phyloP scores from a whole-genome alignment of 1,284 basidiomycete species.

The Nidula niveotomentosa region DNA sequence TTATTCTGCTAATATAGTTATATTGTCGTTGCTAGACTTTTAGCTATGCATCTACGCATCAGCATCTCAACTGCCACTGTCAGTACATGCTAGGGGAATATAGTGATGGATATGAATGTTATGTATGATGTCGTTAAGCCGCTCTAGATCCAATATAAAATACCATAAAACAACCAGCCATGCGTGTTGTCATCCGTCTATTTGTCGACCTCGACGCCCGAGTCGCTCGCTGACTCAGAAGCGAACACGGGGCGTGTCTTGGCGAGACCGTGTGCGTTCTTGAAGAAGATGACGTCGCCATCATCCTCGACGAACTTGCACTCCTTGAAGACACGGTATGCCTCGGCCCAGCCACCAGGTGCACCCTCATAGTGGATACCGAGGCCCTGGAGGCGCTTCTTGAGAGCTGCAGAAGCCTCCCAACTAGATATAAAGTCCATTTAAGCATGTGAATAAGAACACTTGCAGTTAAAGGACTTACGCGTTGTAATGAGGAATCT shows the following conservation, averaged over 20 bases:
- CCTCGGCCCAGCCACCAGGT: conserved; percentile 78
- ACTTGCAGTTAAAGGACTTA: conserved; percentile 26
- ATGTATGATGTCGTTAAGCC: not conserved
- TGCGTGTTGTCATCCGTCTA: conserved; percentile 17
- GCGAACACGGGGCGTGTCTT: conserved; percentile 62
- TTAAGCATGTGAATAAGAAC: conserved; percentile 1
- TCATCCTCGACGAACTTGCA: conserved; percentile 96
- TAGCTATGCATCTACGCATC: no score
- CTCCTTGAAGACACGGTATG: conserved; percentile 71
- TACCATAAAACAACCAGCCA: not conserved
- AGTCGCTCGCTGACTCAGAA: conserved; percentile 75
- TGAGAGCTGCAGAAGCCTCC: conserved; percentile 92
- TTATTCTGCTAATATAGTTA: no score
- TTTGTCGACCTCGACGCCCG: conserved; percentile 77
- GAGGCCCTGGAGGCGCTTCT: conserved; percentile 69
- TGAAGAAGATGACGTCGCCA: conserved; percentile 91
- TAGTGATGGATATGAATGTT: not conserved
- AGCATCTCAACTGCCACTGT: not conserved
- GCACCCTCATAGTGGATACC: conserved; percentile 62
- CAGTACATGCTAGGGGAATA: not conserved
- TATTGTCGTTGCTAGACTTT: no score
- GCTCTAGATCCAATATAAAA: not conserved
- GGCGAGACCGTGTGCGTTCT: conserved; percentile 82
- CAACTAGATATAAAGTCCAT: conserved; percentile 44
- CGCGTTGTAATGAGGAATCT: conserved; percentile 92